Percentiles rank a stretch among this genome's conserved stretches.
These are phyloP conservation scores for Nakataea oryzae DNA, from an alignment of 2,329 filamentous ascomycete genomes.

Conservation along the genomic window DNA sequence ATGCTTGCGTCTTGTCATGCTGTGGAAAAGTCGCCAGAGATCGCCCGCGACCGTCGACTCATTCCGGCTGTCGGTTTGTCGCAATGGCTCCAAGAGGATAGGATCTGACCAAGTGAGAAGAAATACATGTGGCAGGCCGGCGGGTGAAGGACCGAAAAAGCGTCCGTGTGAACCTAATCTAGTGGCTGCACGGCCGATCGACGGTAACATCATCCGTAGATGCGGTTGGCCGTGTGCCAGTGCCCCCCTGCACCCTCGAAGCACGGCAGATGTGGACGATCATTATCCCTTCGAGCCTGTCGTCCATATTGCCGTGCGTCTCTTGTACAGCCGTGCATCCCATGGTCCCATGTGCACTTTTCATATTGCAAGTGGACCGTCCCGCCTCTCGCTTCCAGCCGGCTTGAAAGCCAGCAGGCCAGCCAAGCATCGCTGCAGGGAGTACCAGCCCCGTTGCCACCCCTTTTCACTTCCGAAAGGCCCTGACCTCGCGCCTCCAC, in stretches of 20 bases:
- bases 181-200: background rate
- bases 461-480: constrained; percentile 41
- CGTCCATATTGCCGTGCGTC: background rate
- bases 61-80: background rate
- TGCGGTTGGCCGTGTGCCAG: background rate
- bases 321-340: background rate
- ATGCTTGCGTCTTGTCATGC: background rate
- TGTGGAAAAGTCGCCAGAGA: background rate
- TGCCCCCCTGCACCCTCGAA: background rate
- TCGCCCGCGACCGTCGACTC: too few species aligned
- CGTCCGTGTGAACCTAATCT: background rate
- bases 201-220: background rate
- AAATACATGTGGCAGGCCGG: background rate
- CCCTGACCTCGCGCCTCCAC: constrained; percentile 61
- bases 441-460: background rate
- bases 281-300: background rate
- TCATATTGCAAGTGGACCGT: background rate
- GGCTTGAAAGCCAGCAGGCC: background rate
- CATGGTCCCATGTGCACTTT: background rate
- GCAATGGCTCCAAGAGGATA: background rate
- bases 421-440: background rate
- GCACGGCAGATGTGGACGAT: background rate
- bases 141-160: background rate
- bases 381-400: background rate
- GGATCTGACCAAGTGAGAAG: background rate